Evolutionary conservation across 192 early-diverging fungal species (phyloP), one percentile per base, ranked within the genome.

Genomic region (Spizellomyces sp.): DNA sequence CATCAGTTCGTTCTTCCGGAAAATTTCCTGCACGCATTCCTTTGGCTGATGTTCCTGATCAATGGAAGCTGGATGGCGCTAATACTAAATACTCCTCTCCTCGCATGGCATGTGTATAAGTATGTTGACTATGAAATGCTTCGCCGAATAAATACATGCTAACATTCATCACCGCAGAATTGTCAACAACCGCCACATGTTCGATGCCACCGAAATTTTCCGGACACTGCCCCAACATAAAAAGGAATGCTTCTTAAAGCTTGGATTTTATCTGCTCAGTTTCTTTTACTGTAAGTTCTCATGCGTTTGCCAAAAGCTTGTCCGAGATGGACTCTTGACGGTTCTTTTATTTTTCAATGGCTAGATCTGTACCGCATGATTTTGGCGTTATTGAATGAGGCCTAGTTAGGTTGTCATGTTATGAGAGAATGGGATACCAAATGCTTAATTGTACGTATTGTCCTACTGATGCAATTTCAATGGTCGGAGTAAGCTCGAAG

Each of bases 151-250:
- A 7, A 95, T 90, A 83, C 92, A 99, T 80, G 83, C 90, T 55
- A 83, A 91, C 78, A 96, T 95, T 91, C 93, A 88, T 67, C 61
- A 55, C 21, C 46, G 12, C 50, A 94, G 94, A 79, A 85, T 96
- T 43, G 82, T 90, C 21, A 87, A 89, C 74, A 87, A 89, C 69
- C 89, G 90, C 69, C 95, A 99, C 78, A 91, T 93, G 87, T 98
- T 92, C 79, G 97, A 99, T 80, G 93, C 97, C 9, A 99, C 97
- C 60, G 96, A 97, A 77, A 96, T 99, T 65, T 99, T 99, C 88
- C 88, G 95, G 70, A 96, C 95, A 12, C 75, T 99, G 52, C 84
- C 89, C 46, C 80, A 87, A 70, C 95, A 98, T 77, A 99, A 99
- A 84, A 91, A 91, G 81, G 97, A 99, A 80, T 91, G 91, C 81